A percentile compares a stretch with the other conserved stretches of the same genome.
Conservation (phyloP, 129 eudicot species). For the Logfia minima region DNA sequence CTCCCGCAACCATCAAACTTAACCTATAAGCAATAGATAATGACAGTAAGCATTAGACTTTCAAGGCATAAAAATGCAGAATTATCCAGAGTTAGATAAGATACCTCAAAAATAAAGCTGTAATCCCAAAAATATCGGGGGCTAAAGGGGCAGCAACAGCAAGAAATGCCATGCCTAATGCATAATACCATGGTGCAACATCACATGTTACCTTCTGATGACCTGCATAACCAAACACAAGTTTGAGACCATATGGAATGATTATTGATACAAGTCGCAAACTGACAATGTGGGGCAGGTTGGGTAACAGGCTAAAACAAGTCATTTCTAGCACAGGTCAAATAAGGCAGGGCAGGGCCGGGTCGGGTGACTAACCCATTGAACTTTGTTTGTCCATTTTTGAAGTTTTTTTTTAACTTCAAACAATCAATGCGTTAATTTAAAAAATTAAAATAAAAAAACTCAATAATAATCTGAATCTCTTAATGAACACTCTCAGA, state of each 20-base stretch:
- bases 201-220: slow-evolving; percentile 74
- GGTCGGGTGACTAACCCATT: background rate
- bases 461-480: background rate
- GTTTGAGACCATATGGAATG: background rate
- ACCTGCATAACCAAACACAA: slow-evolving; percentile 47
- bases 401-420: background rate
- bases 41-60: background rate
- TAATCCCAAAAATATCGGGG: slow-evolving; percentile 71
- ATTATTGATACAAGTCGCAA: background rate
- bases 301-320: background rate
- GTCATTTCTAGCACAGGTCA: background rate
- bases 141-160: slow-evolving; percentile 67
- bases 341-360: background rate
- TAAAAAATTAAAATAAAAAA: background rate
- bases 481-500: background rate
- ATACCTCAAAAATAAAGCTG: slow-evolving; percentile 79
- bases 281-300: background rate
- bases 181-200: slow-evolving; percentile 70
- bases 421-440: background rate
- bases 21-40: slow-evolving; percentile 47
- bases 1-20: slow-evolving; percentile 79
- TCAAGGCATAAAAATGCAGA: background rate
- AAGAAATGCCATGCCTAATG: slow-evolving; percentile 68
- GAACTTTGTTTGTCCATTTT: background rate
- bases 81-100: background rate